phyloP scores from a whole-genome alignment of 116 monocot genomes.

The Papilionanthe hybrid region DNA sequence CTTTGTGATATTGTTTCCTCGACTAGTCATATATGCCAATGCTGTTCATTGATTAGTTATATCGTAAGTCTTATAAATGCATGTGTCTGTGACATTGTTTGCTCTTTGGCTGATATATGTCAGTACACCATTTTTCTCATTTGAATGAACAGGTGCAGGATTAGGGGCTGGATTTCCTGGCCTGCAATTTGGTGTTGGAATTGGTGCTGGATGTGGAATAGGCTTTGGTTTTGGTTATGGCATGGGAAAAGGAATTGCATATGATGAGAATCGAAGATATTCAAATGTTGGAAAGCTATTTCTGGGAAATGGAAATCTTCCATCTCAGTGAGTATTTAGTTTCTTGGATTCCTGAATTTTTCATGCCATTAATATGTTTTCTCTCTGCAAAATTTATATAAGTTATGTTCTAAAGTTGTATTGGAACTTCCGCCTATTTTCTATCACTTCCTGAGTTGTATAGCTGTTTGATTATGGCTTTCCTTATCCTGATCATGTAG shows the following conservation, averaged over 20 bases:
- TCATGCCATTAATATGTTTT: background rate
- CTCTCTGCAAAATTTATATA: background rate
- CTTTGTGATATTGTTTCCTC: background rate
- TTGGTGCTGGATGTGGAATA: slow-evolving; percentile 89
- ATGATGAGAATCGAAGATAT: slow-evolving; percentile 56
- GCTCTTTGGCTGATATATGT: background rate
- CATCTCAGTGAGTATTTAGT: slow-evolving; percentile 47
- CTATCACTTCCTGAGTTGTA: background rate
- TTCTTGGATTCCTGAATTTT: slow-evolving; percentile 6
- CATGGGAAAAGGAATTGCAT: slow-evolving; percentile 70
- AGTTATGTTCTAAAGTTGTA: background rate
- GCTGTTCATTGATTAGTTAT: background rate
- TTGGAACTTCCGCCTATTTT: background rate
- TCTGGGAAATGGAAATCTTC: slow-evolving; percentile 13
- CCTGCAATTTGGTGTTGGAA: slow-evolving; percentile 62
- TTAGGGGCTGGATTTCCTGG: slow-evolving; percentile 88
- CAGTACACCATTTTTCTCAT: background rate
- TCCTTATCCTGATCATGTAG: background rate
- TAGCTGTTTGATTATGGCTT: background rate
- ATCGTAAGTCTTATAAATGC: background rate
- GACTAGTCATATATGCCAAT: background rate
- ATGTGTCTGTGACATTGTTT: background rate
- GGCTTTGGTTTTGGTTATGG: slow-evolving; percentile 98
- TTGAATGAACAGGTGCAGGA: slow-evolving; percentile 51
- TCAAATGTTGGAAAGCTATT: slow-evolving; percentile 78